Percentiles rank a stretch among this genome's conserved stretches.
These are phyloP conservation scores for Yarrowia sp. DNA, from an alignment of 805 yeast species.

Conservation along the genomic window DNA sequence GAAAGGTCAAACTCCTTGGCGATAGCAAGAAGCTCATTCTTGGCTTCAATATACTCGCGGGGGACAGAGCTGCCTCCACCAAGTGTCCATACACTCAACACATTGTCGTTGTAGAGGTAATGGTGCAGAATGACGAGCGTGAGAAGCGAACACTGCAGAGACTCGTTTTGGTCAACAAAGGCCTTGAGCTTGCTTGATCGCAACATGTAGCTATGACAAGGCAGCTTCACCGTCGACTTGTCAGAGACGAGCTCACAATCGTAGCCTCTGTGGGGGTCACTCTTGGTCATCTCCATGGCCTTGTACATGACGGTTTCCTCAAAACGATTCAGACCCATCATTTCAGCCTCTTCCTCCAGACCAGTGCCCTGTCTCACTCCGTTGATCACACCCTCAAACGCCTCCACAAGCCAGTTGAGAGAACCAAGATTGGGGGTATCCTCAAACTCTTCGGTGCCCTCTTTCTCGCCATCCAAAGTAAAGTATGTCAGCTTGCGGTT, in stretches of 20 bases:
- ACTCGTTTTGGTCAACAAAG: not conserved
- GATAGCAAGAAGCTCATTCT: constrained; percentile 45
- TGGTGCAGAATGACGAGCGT: constrained; percentile 45
- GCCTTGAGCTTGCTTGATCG: constrained; percentile 30
- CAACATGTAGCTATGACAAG: constrained; percentile 41
- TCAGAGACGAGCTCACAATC: constrained; percentile 20
- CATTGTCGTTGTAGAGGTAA: constrained; percentile 47
- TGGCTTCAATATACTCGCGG: constrained; percentile 41
- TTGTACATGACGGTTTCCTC: constrained; percentile 7
- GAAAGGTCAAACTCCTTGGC: constrained; percentile 42
- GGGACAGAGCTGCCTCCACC: constrained; percentile 43
- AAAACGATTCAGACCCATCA: constrained; percentile 16
- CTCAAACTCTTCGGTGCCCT: constrained; percentile 18
- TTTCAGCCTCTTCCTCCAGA: constrained; percentile 39
- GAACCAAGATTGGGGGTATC: constrained; percentile 14
- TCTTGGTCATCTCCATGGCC: constrained; percentile 2
- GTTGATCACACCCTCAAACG: constrained; percentile 28
- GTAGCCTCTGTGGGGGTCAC: constrained; percentile 11
- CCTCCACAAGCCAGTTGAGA: constrained; percentile 28
- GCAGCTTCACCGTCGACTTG: constrained; percentile 35
- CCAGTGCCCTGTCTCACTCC: constrained; percentile 42
- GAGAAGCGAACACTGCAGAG: constrained; percentile 35
- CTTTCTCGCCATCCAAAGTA: constrained; percentile 33
- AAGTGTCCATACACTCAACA: constrained; percentile 43
- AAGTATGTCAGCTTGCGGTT: constrained; percentile 35